phyloP scores from a whole-genome alignment of 139 green algal species.

The Chara braunii region DNA sequence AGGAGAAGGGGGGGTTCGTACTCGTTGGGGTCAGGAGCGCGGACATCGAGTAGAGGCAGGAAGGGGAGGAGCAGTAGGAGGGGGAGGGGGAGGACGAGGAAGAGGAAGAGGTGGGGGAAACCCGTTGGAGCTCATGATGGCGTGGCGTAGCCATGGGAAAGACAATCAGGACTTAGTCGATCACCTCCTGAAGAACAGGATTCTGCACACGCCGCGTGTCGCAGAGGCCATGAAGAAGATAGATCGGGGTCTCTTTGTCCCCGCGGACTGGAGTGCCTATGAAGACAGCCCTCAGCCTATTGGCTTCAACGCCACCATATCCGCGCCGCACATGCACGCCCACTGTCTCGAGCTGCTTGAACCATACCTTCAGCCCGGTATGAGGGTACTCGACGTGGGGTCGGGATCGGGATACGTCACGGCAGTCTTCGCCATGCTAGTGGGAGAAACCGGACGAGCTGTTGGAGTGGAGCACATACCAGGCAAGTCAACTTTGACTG shows the following conservation, averaged over 20 bases:
- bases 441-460: slow-evolving; percentile 25
- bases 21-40: no score
- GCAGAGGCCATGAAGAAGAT: slow-evolving; percentile 30
- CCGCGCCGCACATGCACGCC: slow-evolving; percentile 89
- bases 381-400: slow-evolving; percentile 74
- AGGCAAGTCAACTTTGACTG: neutral
- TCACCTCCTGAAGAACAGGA: no score
- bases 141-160: no score
- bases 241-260: slow-evolving; percentile 39
- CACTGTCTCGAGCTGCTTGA: slow-evolving; percentile 71
- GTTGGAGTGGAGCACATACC: slow-evolving; percentile 48
- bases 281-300: slow-evolving; percentile 35
- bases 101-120: no score
- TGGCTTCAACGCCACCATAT: slow-evolving; percentile 33
- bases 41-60: no score
- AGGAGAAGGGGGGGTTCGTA: no score
- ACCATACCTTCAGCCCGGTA: slow-evolving; percentile 52
- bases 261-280: slow-evolving; percentile 17
- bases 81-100: no score
- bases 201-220: slow-evolving; percentile 4
- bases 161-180: no score
- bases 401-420: slow-evolving; percentile 67
- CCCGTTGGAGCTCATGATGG: no score
- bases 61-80: no score
- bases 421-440: slow-evolving; percentile 63